Evolutionary conservation across 2,329 filamentous ascomycete genomes (phyloP).

Genomic region (Colletotrichum cuscutae): DNA sequence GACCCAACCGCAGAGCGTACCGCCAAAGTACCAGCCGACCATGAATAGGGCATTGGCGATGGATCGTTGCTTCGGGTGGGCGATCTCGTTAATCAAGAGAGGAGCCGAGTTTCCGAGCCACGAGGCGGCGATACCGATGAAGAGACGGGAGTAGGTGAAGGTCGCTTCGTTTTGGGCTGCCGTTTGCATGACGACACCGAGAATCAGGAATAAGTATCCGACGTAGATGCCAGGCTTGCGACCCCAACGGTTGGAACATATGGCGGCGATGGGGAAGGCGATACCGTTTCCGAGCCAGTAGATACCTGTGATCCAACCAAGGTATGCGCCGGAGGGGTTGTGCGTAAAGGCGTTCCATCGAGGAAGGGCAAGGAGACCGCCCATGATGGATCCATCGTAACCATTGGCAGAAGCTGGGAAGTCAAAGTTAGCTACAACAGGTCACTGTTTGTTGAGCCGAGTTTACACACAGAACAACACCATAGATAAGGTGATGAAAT

Average conservation of each 20-base stretch:
- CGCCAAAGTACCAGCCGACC: conserved; percentile 41
- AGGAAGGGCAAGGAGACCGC: conserved; percentile 53
- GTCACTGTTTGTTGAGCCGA: background rate
- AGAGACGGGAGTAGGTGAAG: conserved; percentile 46
- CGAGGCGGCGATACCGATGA: conserved; percentile 46
- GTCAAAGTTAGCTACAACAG: background rate
- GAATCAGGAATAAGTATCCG: conserved; percentile 19
- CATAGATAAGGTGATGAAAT: conserved; percentile 49
- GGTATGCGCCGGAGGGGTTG: conserved; percentile 46
- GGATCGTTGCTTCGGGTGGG: conserved; percentile 42
- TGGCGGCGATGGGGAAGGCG: conserved; percentile 46
- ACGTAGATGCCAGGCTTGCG: conserved; percentile 31
- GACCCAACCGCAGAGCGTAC: conserved; percentile 49
- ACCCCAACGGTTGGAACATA: conserved; percentile 39
- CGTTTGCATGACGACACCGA: conserved; percentile 40
- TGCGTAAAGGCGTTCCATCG: conserved; percentile 54
- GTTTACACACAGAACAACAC: conserved; percentile 38
- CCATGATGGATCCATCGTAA: conserved; percentile 54
- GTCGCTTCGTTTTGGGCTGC: conserved; percentile 37
- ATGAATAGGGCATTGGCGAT: conserved; percentile 29
- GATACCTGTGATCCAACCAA: conserved; percentile 50
- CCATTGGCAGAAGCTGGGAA: conserved; percentile 46
- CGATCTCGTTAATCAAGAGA: conserved; percentile 48
- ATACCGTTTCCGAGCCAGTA: conserved; percentile 51
- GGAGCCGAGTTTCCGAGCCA: conserved; percentile 43